Conservation (phyloP, 2,329 filamentous ascomycete genomes). For the Anisogramma anomala region DNA sequence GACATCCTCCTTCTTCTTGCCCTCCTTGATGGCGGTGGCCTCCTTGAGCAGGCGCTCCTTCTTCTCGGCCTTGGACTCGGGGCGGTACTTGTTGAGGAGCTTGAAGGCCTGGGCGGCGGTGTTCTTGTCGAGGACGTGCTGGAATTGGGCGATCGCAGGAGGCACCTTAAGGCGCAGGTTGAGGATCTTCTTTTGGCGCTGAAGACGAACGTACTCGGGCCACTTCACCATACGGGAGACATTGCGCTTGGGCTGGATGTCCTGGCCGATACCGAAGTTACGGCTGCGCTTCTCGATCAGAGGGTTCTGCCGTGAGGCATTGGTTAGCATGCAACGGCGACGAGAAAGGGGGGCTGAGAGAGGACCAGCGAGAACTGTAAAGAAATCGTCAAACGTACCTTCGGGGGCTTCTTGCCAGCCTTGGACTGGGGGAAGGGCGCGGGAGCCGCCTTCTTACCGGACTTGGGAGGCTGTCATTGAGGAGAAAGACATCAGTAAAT, state of each 20-base stretch:
- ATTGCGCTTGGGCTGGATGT: constrained; percentile 95
- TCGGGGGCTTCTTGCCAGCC: constrained; percentile 90
- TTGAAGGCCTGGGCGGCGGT: constrained; percentile 95
- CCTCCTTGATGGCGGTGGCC: constrained; percentile 93
- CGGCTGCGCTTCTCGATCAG: constrained; percentile 95
- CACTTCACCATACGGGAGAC: constrained; percentile 98
- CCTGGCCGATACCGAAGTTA: constrained; percentile 98
- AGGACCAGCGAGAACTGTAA: too few species aligned
- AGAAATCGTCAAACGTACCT: constrained; percentile 53
- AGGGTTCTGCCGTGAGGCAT: constrained; percentile 63
- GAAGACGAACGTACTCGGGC: constrained; percentile 97
- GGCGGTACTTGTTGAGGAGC: constrained; percentile 99
- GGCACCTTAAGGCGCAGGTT: constrained; percentile 98
- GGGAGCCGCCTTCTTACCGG: constrained; percentile 94
- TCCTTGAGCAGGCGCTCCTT: constrained; percentile 98
- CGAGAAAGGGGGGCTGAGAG: not conserved
- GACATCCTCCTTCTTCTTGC: constrained; percentile 99
- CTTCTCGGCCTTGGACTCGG: constrained; percentile 98
- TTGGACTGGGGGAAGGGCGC: constrained; percentile 94
- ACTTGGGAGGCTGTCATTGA: constrained; percentile 99
- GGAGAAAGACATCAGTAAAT: constrained; percentile 96
- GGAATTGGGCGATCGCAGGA: constrained; percentile 94
- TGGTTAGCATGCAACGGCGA: constrained; percentile 14
- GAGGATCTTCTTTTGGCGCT: constrained; percentile 90
- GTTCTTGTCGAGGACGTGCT: constrained; percentile 93